Percentiles rank a stretch among this genome's conserved stretches.
phyloP scores from a whole-genome alignment of 192 early-diverging fungal genomes.

The Rhizoclosmatium globosum region DNA sequence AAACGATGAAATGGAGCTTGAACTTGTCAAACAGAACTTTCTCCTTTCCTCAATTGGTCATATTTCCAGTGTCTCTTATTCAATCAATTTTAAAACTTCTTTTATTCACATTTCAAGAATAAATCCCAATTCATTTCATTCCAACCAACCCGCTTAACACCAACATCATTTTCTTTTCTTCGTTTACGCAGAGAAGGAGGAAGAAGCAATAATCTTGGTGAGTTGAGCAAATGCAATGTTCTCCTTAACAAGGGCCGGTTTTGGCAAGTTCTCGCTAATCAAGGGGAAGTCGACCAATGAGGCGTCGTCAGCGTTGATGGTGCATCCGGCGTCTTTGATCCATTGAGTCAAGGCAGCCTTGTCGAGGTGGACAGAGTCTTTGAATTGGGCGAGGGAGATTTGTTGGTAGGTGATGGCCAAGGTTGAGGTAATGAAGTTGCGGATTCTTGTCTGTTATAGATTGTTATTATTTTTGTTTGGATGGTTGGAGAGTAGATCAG shows the following conservation, averaged over 20 bases:
- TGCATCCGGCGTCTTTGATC: constrained; percentile 48
- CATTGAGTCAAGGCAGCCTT: constrained; percentile 67
- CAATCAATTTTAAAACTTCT: no score
- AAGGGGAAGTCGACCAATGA: constrained; percentile 77
- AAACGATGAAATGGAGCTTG: no score
- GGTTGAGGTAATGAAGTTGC: constrained; percentile 76
- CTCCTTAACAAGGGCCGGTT: constrained; percentile 86
- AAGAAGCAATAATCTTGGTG: constrained; percentile 47
- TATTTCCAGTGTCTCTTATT: no score
- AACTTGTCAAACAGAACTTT: no score
- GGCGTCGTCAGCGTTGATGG: constrained; percentile 36
- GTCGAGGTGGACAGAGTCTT: constrained; percentile 73
- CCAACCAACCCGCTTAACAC: no score
- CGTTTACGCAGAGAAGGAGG: no score
- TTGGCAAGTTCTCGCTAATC: constrained; percentile 85
- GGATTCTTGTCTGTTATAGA: constrained; percentile 63
- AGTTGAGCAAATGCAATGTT: constrained; percentile 85
- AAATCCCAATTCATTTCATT: no score
- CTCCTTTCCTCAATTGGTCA: no score
- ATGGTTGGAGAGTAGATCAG: no score
- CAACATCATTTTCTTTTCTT: no score
- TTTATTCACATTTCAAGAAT: no score
- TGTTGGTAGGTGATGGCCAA: constrained; percentile 85
- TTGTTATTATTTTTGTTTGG: no score
- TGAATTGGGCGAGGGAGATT: constrained; percentile 67